Evolutionary conservation across 768 basidiomycete species (phyloP), one percentile per base, ranked within the genome.

Genomic region (Trichaptum fuscoviolaceum): DNA sequence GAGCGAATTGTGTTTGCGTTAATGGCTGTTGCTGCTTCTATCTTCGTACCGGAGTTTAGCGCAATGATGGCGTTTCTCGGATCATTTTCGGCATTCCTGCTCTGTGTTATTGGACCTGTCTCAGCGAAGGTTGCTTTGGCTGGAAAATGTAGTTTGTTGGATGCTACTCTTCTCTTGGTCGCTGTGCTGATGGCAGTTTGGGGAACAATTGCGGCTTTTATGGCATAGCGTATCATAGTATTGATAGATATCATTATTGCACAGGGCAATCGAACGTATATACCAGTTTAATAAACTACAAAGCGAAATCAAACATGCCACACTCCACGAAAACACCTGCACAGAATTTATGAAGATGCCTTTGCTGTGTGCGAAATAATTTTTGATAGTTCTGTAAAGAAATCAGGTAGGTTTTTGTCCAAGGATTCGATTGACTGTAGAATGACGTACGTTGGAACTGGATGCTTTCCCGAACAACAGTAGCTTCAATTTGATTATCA

Each of bases 51-150:
- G 6, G 85, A 91, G 64, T 96, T 96, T 76, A 87, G 88, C 69
- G 82, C 87, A 5, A 80, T 90, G 76, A 94, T 95, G 91, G 92
- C 93, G 0, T 92, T 97, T 75, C 79, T 98, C 64, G 96, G 96
- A 1, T 89, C 92, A n/a, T 93, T 94, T 75, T 88, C 89, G 36
- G 91, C 93, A 0, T 87, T 86, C 68, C 65, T 81, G 66, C 82
- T 93, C 25, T 91, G 90, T 68, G 83, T 92, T 25, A 87, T 93
- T 67, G 86, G 89, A 10, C 95, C 94, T 5, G 80, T 96, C 52
- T 79, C 84, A 26, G 90, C 90, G 5, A 91, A 91, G 73, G 78
- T 89, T 18, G 82, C 80, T 62, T 77, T 93, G 66, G 79, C 83
- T 25, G 78, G 83, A 4, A 78, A 73, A 58, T 85, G 84, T 69